phyloP scores from a whole-genome alignment of 164 flowering plant species.

The Vitis labrusca region DNA sequence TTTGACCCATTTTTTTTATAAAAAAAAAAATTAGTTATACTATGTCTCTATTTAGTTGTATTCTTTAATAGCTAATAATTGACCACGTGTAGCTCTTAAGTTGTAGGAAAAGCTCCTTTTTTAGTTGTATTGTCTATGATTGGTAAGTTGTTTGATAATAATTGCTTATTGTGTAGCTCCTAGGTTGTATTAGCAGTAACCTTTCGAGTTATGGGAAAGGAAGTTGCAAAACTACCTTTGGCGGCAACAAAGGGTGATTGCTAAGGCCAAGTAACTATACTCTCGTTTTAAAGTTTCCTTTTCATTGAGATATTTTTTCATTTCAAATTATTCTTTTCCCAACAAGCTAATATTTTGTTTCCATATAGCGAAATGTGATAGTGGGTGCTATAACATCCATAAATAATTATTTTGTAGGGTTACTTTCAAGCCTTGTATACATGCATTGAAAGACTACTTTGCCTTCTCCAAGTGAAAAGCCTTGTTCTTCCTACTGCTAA shows the following conservation, averaged over 20 bases:
- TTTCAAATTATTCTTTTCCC: no score
- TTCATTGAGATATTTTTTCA: background rate
- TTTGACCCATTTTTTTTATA: no score
- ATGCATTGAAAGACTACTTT: constrained; percentile 36
- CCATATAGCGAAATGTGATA: background rate
- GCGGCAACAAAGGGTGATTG: constrained; percentile 47
- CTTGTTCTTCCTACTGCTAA: constrained; percentile 59
- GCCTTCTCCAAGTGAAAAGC: constrained; percentile 37
- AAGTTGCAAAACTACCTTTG: constrained; percentile 63
- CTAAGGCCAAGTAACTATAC: constrained; percentile 45
- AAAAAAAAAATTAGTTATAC: no score
- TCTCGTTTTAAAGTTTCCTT: background rate
- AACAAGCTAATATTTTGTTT: no score
- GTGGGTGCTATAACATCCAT: background rate
- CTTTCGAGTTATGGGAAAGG: constrained; percentile 52
- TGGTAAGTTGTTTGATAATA: background rate
- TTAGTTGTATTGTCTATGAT: background rate
- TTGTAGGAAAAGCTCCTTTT: background rate
- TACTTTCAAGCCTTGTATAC: constrained; percentile 54
- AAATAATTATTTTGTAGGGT: constrained; percentile 40
- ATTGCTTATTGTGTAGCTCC: constrained; percentile 32
- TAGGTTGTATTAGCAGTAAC: constrained; percentile 48
- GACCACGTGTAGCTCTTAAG: no score
- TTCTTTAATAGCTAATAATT: no score
- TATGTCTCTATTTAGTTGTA: no score